These are phyloP conservation scores for Thuidium tamariscinum DNA, from an alignment of 225 moss, liverwort and hornwort genomes.

Conservation along the genomic window DNA sequence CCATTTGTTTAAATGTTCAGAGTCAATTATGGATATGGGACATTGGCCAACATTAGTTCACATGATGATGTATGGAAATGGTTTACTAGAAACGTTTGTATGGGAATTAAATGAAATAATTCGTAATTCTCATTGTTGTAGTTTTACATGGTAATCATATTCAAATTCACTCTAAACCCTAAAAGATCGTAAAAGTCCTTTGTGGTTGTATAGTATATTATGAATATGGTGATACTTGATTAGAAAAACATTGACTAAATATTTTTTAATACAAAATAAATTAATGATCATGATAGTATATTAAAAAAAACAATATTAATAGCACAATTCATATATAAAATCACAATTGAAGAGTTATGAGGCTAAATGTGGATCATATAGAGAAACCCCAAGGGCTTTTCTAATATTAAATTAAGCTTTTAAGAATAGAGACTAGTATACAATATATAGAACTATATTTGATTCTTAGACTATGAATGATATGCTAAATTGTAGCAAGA, in stretches of 20 bases:
- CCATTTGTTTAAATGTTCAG: neutral
- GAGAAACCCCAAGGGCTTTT: too few relatives aligned
- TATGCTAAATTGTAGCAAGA: neutral
- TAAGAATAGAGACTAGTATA: fast-evolving
- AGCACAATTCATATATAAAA: too few relatives aligned
- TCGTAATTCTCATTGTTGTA: neutral
- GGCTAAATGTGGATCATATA: too few relatives aligned
- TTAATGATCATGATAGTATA: too few relatives aligned
- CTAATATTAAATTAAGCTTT: neutral
- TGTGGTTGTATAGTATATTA: too few relatives aligned
- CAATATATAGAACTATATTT: fast-evolving
- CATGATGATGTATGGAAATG: neutral
- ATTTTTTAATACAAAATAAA: too few relatives aligned
- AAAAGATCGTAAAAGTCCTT: too few relatives aligned
- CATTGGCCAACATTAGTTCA: neutral
- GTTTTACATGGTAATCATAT: neutral
- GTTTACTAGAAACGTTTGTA: neutral
- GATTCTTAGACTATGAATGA: neutral
- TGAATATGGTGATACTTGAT: too few relatives aligned
- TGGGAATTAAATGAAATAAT: neutral
- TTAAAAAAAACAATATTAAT: too few relatives aligned
- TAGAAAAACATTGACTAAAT: too few relatives aligned
- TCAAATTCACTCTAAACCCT: too few relatives aligned
- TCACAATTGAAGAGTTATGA: too few relatives aligned
- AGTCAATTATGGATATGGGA: neutral